These are phyloP conservation scores for Komagataella phaffii DNA, from an alignment of 805 yeast species.

Conservation along the genomic window DNA sequence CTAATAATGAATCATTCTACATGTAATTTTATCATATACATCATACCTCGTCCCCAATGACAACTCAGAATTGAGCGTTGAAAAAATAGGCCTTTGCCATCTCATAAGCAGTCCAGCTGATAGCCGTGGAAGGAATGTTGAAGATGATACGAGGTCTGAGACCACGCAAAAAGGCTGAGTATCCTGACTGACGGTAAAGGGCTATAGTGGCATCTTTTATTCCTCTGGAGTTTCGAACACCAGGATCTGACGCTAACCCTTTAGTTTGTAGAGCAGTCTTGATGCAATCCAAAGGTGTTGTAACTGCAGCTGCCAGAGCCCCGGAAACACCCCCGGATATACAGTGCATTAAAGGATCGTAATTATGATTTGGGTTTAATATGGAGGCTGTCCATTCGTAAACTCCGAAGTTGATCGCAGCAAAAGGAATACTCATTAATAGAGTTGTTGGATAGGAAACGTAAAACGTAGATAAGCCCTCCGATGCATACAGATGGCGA, in stretches of 20 bases:
- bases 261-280: slow-evolving; percentile 86
- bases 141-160: slow-evolving; percentile 82
- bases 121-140: slow-evolving; percentile 92
- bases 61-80: not conserved
- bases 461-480: slow-evolving; percentile 74
- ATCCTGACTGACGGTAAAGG: slow-evolving; percentile 47
- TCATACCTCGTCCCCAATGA: not conserved
- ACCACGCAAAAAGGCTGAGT: slow-evolving; percentile 67
- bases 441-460: slow-evolving; percentile 91
- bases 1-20: not conserved
- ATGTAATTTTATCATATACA: not conserved
- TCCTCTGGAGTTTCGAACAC: slow-evolving; percentile 46
- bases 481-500: slow-evolving; percentile 35
- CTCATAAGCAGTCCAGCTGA: slow-evolving; percentile 95
- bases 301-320: slow-evolving; percentile 86
- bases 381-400: slow-evolving; percentile 74
- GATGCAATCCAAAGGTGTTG: slow-evolving; percentile 89
- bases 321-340: slow-evolving; percentile 91
- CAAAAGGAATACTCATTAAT: slow-evolving; percentile 86
- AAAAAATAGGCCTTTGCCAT: slow-evolving; percentile 75
- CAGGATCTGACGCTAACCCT: slow-evolving; percentile 34
- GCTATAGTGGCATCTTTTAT: slow-evolving; percentile 59
- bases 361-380: slow-evolving; percentile 63
- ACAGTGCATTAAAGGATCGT: slow-evolving; percentile 88
- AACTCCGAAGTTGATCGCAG: slow-evolving; percentile 86